phyloP scores from a whole-genome alignment of 2,329 filamentous ascomycete species.

The Gnomoniopsis sp. region DNA sequence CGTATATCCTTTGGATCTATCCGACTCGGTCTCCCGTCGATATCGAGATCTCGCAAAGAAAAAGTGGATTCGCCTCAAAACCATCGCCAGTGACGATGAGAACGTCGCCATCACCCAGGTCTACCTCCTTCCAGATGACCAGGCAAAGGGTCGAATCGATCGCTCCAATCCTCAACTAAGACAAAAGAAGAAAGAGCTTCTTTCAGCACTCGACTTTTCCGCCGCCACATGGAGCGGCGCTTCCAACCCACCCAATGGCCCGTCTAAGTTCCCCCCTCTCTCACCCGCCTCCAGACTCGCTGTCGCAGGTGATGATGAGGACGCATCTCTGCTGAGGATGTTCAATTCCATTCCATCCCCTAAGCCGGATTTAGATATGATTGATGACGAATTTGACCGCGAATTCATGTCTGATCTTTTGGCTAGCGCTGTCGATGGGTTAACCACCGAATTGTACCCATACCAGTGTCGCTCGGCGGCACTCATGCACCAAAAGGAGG shows the following conservation, averaged over 20 bases:
- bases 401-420: constrained; percentile 56
- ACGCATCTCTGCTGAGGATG: constrained; percentile 60
- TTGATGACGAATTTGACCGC: constrained; percentile 48
- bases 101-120: constrained; percentile 43
- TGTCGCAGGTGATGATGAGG: constrained; percentile 27
- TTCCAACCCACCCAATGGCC: constrained; percentile 5
- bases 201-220: constrained; percentile 55
- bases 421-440: constrained; percentile 47
- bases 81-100: constrained; percentile 23
- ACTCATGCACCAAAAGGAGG: constrained; percentile 79
- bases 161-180: constrained; percentile 42
- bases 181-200: constrained; percentile 43
- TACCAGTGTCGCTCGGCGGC: constrained; percentile 81
- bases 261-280: constrained; percentile 13
- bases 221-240: constrained; percentile 51
- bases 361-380: constrained; percentile 45
- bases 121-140: constrained; percentile 65
- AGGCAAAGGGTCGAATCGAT: constrained; percentile 49
- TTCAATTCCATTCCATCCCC: constrained; percentile 75
- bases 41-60: constrained; percentile 28
- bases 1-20: constrained; percentile 23
- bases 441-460: constrained; percentile 65
- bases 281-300: constrained; percentile 33
- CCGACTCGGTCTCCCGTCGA: constrained; percentile 3
- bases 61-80: constrained; percentile 43